Evolutionary conservation across 2,329 filamentous ascomycete genomes (phyloP).

Genomic region (Fusarium nurragi): DNA sequence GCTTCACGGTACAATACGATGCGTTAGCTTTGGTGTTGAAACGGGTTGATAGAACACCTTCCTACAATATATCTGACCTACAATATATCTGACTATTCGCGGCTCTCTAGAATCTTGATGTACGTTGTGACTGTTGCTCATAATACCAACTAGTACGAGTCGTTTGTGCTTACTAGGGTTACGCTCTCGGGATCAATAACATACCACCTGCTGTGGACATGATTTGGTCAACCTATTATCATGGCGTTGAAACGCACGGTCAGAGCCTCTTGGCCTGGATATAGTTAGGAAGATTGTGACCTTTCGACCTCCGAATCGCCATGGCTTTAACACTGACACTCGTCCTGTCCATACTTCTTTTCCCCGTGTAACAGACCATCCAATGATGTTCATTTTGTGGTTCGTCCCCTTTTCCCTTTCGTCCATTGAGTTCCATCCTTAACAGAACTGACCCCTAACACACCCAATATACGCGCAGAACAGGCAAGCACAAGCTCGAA

Average conservation of each 20-base stretch:
- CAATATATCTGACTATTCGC: neutral
- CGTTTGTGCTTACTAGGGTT: neutral
- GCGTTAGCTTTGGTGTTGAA: slow-evolving; percentile 36
- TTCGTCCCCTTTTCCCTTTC: neutral
- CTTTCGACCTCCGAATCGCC: neutral
- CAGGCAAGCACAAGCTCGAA: slow-evolving; percentile 18
- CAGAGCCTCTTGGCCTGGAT: slow-evolving; percentile 5
- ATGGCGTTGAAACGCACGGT: slow-evolving; percentile 10
- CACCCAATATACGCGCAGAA: neutral
- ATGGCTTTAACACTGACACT: neutral
- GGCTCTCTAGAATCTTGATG: neutral
- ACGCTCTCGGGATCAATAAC: too few relatives aligned
- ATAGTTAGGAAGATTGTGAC: neutral
- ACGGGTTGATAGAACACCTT: slow-evolving; percentile 16
- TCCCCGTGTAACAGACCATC: neutral
- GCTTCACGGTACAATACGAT: slow-evolving; percentile 28
- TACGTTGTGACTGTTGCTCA: neutral
- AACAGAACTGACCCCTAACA: neutral
- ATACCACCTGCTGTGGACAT: neutral
- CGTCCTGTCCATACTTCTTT: neutral
- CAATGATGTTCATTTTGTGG: neutral
- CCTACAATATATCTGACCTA: neutral
- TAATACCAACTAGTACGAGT: too few relatives aligned
- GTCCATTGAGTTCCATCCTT: neutral
- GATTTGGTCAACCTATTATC: neutral